Percentiles rank a stretch among this genome's conserved stretches.
These are phyloP conservation scores for Podila epicladia DNA, from an alignment of 192 early-diverging fungal genomes.

Conservation along the genomic window DNA sequence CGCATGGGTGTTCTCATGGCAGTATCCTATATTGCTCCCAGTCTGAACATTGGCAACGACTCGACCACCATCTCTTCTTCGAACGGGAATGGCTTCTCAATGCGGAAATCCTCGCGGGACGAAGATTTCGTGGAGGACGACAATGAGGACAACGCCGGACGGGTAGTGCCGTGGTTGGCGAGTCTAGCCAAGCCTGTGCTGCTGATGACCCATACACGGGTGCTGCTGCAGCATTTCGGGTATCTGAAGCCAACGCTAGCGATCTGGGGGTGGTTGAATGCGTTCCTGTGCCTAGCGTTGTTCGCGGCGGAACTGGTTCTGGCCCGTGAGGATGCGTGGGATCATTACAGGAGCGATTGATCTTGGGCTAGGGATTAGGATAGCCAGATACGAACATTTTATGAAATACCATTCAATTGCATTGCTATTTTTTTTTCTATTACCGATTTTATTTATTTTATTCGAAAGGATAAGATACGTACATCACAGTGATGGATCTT, in stretches of 20 bases:
- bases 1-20: slow-evolving; percentile 42
- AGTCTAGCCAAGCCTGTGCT: slow-evolving; percentile 42
- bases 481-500: no score
- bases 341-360: slow-evolving; percentile 22
- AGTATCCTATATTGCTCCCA: slow-evolving; percentile 42
- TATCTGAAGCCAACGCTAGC: slow-evolving; percentile 34
- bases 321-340: slow-evolving; percentile 44
- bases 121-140: slow-evolving; percentile 14
- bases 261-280: slow-evolving; percentile 47
- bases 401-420: background rate
- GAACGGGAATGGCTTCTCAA: slow-evolving; percentile 17
- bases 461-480: no score
- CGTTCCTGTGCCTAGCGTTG: slow-evolving; percentile 31
- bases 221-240: slow-evolving; percentile 42
- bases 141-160: background rate
- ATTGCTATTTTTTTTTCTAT: background rate
- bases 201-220: slow-evolving; percentile 45
- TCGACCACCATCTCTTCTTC: background rate
- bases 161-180: slow-evolving; percentile 22
- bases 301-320: slow-evolving; percentile 40
- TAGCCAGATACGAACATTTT: background rate
- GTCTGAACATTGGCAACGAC: slow-evolving; percentile 35
- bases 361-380: no score
- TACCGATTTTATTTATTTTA: no score
- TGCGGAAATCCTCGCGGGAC: slow-evolving; percentile 12